Evolutionary conservation across 139 green algal species (phyloP).

Genomic region (Coelastrella sp.): DNA sequence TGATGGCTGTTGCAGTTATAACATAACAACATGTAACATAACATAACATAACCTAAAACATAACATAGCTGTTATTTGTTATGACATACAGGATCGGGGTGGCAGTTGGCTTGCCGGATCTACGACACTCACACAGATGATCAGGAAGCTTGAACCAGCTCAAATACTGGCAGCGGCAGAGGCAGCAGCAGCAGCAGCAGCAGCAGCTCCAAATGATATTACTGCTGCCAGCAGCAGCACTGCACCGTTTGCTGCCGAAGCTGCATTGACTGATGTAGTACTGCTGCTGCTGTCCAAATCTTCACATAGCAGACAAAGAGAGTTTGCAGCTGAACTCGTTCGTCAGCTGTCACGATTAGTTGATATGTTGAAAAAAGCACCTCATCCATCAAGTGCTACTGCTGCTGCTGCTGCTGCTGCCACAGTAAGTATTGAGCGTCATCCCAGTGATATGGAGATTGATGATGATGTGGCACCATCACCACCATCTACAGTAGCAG

Average conservation of each 20-base stretch:
- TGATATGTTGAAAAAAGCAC: background rate
- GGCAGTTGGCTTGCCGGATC: slow-evolving; percentile 44
- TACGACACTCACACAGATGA: slow-evolving; percentile 33
- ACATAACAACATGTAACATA: too few relatives aligned
- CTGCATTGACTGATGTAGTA: slow-evolving; percentile 10
- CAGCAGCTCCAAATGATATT: background rate
- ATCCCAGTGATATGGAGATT: background rate
- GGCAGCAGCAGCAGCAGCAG: slow-evolving; percentile 21
- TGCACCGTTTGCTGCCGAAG: background rate
- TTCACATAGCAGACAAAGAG: background rate
- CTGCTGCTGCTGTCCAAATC: background rate
- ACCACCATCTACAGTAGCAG: background rate
- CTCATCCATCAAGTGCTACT: background rate
- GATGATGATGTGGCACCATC: background rate
- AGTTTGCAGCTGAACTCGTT: slow-evolving; percentile 1
- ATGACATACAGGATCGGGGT: slow-evolving; percentile 44
- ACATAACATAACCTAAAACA: too few relatives aligned
- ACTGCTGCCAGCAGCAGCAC: slow-evolving; percentile 34
- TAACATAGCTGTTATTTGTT: background rate
- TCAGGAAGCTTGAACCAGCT: slow-evolving; percentile 35
- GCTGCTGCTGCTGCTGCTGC: slow-evolving; percentile 22
- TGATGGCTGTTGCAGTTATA: too few relatives aligned
- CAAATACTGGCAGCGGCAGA: slow-evolving; percentile 12
- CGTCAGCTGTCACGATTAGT: slow-evolving; percentile 50
- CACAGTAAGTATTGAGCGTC: background rate